These are phyloP conservation scores for Exsudoporus floridanus DNA, from an alignment of 1,284 basidiomycete genomes.

Conservation along the genomic window DNA sequence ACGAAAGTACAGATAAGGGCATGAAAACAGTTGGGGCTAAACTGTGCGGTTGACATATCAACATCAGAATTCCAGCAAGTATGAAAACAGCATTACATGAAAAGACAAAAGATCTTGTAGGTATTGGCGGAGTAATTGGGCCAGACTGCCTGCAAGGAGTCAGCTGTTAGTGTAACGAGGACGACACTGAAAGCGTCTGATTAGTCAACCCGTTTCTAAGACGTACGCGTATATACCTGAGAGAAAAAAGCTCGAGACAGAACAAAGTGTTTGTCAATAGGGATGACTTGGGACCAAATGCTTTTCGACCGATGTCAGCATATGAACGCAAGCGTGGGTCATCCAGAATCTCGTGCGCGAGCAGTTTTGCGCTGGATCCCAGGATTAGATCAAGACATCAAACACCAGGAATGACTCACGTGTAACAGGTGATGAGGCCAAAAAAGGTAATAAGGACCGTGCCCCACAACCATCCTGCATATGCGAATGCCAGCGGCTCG, in stretches of 20 bases:
- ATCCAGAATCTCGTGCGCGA: slow-evolving; percentile 70
- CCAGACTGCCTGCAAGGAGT: slow-evolving; percentile 75
- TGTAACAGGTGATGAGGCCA: slow-evolving; percentile 82
- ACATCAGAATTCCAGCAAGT: background rate
- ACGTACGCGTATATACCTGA: slow-evolving; percentile 51
- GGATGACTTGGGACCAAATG: slow-evolving; percentile 75
- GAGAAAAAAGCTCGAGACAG: slow-evolving; percentile 81
- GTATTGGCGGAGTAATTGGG: slow-evolving; percentile 65
- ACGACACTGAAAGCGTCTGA: slow-evolving; percentile 57
- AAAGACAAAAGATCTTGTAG: slow-evolving; percentile 75
- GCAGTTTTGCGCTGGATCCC: slow-evolving; percentile 71
- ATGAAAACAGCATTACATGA: slow-evolving; percentile 53
- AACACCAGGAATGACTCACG: slow-evolving; percentile 51
- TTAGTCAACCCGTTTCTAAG: background rate
- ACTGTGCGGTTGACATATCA: slow-evolving; percentile 38
- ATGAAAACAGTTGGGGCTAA: slow-evolving; percentile 82
- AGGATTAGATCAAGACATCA: slow-evolving; percentile 2
- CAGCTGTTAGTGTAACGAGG: slow-evolving; percentile 82
- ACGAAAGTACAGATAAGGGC: slow-evolving; percentile 80
- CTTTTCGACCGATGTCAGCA: slow-evolving; percentile 85
- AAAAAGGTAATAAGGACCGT: slow-evolving; percentile 75
- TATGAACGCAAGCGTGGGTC: slow-evolving; percentile 79
- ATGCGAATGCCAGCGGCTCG: slow-evolving; percentile 85
- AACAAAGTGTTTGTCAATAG: slow-evolving; percentile 74
- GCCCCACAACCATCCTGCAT: slow-evolving; percentile 83